Evolutionary conservation across 2,329 filamentous ascomycete species (phyloP), one percentile per base, ranked within the genome.

Genomic region (Ilyonectria destructans): DNA sequence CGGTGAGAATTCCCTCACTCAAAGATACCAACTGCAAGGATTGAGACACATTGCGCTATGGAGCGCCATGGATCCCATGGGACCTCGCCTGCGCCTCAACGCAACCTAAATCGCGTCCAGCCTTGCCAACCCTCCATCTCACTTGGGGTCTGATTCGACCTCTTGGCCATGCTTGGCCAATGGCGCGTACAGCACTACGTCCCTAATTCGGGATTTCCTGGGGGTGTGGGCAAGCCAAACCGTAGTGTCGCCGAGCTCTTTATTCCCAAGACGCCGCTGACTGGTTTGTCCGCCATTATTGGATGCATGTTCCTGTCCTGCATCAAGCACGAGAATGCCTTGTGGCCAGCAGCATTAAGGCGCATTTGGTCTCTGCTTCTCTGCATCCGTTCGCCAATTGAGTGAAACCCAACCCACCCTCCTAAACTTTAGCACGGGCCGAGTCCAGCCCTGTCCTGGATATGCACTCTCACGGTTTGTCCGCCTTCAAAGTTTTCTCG

Each of bases 301-400:
- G 46, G 31, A 35, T 35, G 19, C 62, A 43, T n/a, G 56, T 21
- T 33, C 29, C 19, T 37, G 33, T 46, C 12, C 40, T 56, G 56
- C 56, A 62, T 58, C 35, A 37, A 58, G 17, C 48, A 56, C 29
- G 29, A 60, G 56, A 58, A 46, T 58, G 54, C 58, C 64, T 58
- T 55, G 55, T 40, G 46, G 10, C 31, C n/a, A 54, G 21, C 31
- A 21, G 51, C 49, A 33, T 33, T 12, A 7, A 33, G 29, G 49
- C 26, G 49, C 29, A n/a, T n/a, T 33, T 13, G 26, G 26, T 6
- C 17, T 35, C 45, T 43, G 45, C 26, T 21, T 19, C 66, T 62
- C 43, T 46, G 37, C 40, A 65, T 56, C 48, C 48, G 65, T 62
- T 70, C 58, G 61, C 48, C 48, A n/a, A 68, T 64, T 21, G 55